Percentiles rank a stretch among this genome's conserved stretches.
Evolutionary conservation across 169 alveolate genomes (phyloP).

Genomic region (Eimeria brunetti): DNA sequence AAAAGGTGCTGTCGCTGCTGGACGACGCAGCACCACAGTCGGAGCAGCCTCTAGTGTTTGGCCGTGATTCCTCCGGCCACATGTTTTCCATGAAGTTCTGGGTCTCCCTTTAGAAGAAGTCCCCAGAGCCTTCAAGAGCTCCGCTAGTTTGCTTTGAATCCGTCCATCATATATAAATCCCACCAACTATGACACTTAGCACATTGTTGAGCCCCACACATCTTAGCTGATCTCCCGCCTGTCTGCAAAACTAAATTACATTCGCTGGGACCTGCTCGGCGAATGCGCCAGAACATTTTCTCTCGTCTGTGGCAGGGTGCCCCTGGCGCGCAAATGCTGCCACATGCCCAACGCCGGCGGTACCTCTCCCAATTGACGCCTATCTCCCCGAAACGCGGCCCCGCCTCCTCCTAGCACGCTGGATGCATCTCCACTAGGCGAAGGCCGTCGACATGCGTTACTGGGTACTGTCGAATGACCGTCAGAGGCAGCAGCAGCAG

Average conservation of each 20-base stretch:
- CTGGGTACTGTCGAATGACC: slow-evolving; percentile 30
- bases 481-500: slow-evolving; percentile 38
- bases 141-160: not conserved
- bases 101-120: not conserved
- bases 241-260: slow-evolving; percentile 27
- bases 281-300: slow-evolving; percentile 34
- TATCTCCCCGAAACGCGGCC: not conserved
- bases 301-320: slow-evolving; percentile 16
- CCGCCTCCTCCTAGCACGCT: slow-evolving; percentile 19
- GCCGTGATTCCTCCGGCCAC: not conserved
- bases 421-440: slow-evolving; percentile 12
- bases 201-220: not conserved
- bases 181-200: slow-evolving; percentile 14
- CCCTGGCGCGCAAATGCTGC: slow-evolving; percentile 40
- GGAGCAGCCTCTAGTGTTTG: not conserved
- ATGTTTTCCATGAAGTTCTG: not conserved
- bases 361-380: slow-evolving; percentile 32
- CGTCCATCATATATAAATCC: not conserved
- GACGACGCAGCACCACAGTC: slow-evolving; percentile 28
- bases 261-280: slow-evolving; percentile 57
- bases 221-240: slow-evolving; percentile 2
- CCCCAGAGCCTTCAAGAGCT: not conserved
- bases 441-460: not conserved
- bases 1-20: not conserved
- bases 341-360: slow-evolving; percentile 27